A percentile compares a stretch with the other conserved stretches of the same genome.
phyloP scores from a whole-genome alignment of 2,329 filamentous ascomycete species.

The Botrytis deweyae region DNA sequence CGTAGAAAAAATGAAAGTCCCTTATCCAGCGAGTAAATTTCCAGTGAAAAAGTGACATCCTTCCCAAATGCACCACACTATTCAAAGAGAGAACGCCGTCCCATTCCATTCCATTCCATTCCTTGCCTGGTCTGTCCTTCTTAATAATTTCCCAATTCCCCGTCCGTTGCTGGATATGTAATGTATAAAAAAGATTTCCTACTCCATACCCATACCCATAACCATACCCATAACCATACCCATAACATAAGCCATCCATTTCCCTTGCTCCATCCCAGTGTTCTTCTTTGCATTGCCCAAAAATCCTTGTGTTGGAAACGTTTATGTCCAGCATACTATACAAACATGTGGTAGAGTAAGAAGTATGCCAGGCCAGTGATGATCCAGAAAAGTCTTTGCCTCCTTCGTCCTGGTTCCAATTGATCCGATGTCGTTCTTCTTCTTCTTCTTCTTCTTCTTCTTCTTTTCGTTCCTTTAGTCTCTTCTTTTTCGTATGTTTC shows the following conservation, averaged over 20 bases:
- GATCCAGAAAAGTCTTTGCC: slow-evolving; percentile 1
- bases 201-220: slow-evolving; percentile 5
- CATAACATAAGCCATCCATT: slow-evolving; percentile 4
- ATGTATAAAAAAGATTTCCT: slow-evolving; percentile 17
- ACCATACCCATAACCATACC: not conserved
- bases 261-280: slow-evolving; percentile 6
- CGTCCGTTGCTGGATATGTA: slow-evolving; percentile 21
- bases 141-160: not conserved
- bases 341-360: not conserved
- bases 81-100: slow-evolving; percentile 13
- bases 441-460: not conserved
- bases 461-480: not conserved
- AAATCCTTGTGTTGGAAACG: not conserved
- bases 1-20: slow-evolving; percentile 8
- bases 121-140: slow-evolving; percentile 3
- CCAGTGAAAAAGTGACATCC: slow-evolving; percentile 3
- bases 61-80: not conserved
- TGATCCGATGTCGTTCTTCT: not conserved
- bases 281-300: slow-evolving; percentile 1
- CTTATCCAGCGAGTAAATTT: not conserved
- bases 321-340: slow-evolving; percentile 8
- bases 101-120: slow-evolving; percentile 2
- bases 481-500: not conserved
- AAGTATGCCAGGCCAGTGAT: slow-evolving; percentile 4
- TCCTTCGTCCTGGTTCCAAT: not conserved